Base-by-base conservation (phyloP, 2,329 filamentous ascomycete species). In the Trichoderma sp. region DNA sequence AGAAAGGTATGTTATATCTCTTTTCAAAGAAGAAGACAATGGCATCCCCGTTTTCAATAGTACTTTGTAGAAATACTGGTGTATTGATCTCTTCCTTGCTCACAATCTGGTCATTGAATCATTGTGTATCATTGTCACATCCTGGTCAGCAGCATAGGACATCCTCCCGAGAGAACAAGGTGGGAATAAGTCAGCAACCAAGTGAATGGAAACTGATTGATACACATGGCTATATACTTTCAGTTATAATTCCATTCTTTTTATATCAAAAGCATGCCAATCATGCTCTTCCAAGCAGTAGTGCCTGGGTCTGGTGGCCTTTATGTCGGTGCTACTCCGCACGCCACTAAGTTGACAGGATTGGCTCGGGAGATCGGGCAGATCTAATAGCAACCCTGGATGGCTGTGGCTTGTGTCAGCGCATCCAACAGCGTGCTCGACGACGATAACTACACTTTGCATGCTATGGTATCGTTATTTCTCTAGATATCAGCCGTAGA, bases 341-440 rank as follows among this genome's bases (percentile, higher is more conserved):
- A 53, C 71, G 60, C 71, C 63, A 56, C 41, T 64, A 29, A 65
- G 35, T 64, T 31, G 50, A 73, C 60, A 64, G 71, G 62, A 64
- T 38, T 31, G 71, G 71, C n/a, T 73, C 60, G 71, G 71, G 60
- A 73, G 71, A 73, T 73, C 71, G 59, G 21, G 38, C 63, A 63
- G 71, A 73, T 73, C 71, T 73, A 24, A 53, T 35, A 64, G 24
- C 59, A 64, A 53, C 60, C 60, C 60, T 73, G 60, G 41, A 64
- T 24, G n/a, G 12, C 60, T 65, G 71, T 73, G 71, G 71, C 71
- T 73, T 73, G 60, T 29, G 60, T 64, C 71, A 73, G 45, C 60
- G 31, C 71, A 56, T 64, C 41, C 60, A 56, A 38, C 71, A 24
- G 71, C n/a, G 6, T 56, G 31, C 59, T 73, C n/a, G 21, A 73